Conservation (phyloP, 495 filamentous ascomycete species). For the Neurospora sp. region DNA sequence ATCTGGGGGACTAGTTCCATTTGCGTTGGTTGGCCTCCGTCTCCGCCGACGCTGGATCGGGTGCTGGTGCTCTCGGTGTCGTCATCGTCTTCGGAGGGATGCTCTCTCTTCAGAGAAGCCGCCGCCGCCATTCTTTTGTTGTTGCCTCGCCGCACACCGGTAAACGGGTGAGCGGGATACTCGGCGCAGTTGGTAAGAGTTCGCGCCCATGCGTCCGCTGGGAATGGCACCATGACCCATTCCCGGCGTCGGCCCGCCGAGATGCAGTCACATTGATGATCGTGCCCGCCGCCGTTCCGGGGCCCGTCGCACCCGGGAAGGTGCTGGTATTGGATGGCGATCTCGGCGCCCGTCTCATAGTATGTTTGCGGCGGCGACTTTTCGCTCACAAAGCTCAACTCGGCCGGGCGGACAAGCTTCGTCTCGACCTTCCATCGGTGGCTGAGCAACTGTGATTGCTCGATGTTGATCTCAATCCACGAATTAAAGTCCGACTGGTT, state of each 20-base stretch:
- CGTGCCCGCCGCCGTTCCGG: conserved; percentile 20
- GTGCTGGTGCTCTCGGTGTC: conserved; percentile 6
- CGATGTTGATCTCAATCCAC: conserved; percentile 38
- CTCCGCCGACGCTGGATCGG: background rate
- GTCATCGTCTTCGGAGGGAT: conserved; percentile 1
- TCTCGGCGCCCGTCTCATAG: conserved; percentile 26
- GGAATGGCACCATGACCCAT: conserved; percentile 36
- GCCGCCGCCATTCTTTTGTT: background rate
- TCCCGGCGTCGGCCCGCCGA: conserved; percentile 14
- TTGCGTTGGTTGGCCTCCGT: conserved; percentile 21
- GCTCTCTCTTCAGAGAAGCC: conserved; percentile 1
- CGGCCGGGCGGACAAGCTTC: conserved; percentile 36
- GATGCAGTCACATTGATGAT: conserved; percentile 18
- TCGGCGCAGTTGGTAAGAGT: conserved; percentile 36
- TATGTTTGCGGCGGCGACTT: conserved; percentile 18
- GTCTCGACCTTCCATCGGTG: conserved; percentile 43
- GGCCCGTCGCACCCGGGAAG: conserved; percentile 27
- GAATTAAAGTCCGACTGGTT: conserved; percentile 38
- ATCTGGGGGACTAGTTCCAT: conserved; percentile 37
- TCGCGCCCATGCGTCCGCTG: conserved; percentile 37
- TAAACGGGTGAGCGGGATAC: conserved; percentile 26
- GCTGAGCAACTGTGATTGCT: conserved; percentile 29
- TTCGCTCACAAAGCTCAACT: conserved; percentile 26
- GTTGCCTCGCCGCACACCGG: conserved; percentile 5
- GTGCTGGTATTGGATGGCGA: conserved; percentile 26